Percentiles rank a stretch among this genome's conserved stretches.
These are phyloP conservation scores for Funneliformis mosseae DNA, from an alignment of 192 early-diverging fungal genomes.

Conservation along the genomic window DNA sequence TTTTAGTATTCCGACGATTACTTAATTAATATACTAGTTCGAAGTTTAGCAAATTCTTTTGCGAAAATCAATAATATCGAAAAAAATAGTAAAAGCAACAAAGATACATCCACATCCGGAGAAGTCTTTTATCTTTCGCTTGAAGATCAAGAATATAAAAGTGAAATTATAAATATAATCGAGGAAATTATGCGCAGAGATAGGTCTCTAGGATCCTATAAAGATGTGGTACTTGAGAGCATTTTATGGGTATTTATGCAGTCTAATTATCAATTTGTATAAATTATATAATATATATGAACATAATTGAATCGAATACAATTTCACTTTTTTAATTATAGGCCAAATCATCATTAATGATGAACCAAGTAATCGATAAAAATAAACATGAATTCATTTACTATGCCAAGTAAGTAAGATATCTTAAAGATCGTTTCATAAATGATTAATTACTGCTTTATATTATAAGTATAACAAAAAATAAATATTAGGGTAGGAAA, in stretches of 20 bases:
- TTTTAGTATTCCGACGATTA: constrained; percentile 75
- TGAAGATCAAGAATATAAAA: not conserved
- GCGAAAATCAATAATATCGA: not conserved
- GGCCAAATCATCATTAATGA: not conserved
- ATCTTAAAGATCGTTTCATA: not conserved
- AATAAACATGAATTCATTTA: not conserved
- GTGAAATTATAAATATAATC: not conserved
- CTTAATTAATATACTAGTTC: constrained; percentile 43
- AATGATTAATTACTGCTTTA: not conserved
- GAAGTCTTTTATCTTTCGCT: not conserved
- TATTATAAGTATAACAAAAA: too few species aligned
- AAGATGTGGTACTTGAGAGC: not conserved
- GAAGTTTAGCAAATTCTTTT: not conserved
- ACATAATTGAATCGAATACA: not conserved
- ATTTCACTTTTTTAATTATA: not conserved
- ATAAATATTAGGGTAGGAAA: not conserved
- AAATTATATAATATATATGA: not conserved
- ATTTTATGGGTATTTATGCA: not conserved
- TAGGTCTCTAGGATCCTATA: not conserved
- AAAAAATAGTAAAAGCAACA: too few species aligned
- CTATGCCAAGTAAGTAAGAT: not conserved
- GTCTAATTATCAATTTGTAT: not conserved
- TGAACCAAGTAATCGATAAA: not conserved
- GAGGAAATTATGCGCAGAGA: not conserved
- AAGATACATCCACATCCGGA: not conserved